Evolutionary conservation across 305 asterid genomes (phyloP).

Genomic region (Galium porrigens): DNA sequence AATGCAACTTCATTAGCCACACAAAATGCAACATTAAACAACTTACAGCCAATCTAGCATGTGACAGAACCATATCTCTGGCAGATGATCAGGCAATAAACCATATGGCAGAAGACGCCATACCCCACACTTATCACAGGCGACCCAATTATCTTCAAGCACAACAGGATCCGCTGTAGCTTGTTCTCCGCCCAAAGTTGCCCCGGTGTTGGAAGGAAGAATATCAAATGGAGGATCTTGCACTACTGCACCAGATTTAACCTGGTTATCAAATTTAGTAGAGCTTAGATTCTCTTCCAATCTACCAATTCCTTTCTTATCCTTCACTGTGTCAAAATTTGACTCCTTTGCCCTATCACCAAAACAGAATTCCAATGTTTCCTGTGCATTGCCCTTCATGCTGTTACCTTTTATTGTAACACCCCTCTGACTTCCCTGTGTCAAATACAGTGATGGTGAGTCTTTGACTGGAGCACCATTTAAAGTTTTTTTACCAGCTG

Average conservation of each 20-base stretch:
- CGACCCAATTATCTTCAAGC: constrained; percentile 67
- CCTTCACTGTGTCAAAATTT: constrained; percentile 27
- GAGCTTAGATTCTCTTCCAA: constrained; percentile 28
- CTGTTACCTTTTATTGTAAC: constrained; percentile 28
- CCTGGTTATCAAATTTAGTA: constrained; percentile 25
- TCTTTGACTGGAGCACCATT: constrained; percentile 34
- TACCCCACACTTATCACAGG: constrained; percentile 54
- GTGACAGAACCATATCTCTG: constrained; percentile 70
- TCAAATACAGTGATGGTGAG: constrained; percentile 23
- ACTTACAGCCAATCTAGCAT: constrained; percentile 95
- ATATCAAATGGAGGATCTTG: constrained; percentile 32
- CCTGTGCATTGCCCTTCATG: constrained; percentile 33
- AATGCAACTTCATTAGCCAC: neutral
- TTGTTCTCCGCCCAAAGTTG: constrained; percentile 26
- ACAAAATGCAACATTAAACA: constrained; percentile 16
- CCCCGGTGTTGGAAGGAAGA: constrained; percentile 26
- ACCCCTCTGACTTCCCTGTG: constrained; percentile 24
- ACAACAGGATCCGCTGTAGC: constrained; percentile 27
- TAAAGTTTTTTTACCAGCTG: constrained; percentile 28
- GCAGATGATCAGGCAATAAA: constrained; percentile 37
- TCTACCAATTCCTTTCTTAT: constrained; percentile 27
- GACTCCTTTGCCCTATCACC: constrained; percentile 32
- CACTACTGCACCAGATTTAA: constrained; percentile 20
- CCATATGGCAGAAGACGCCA: constrained; percentile 86
- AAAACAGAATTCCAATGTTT: constrained; percentile 26